Percentiles rank a stretch among this genome's conserved stretches.
These are phyloP conservation scores for Trichophyton rubrum DNA, from an alignment of 2,329 filamentous ascomycete species.

Conservation along the genomic window DNA sequence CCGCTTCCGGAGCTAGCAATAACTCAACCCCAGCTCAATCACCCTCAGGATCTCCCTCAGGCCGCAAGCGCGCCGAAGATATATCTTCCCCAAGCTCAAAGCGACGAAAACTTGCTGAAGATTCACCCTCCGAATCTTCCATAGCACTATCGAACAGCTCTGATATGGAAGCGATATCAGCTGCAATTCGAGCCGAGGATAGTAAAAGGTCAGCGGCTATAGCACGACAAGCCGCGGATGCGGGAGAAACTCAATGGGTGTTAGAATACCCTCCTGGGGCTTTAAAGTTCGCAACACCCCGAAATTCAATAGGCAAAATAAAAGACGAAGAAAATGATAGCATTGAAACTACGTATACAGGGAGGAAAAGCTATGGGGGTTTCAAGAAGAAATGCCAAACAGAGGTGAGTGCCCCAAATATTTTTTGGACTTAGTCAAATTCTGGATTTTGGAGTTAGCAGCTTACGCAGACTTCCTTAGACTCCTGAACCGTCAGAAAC, in stretches of 20 bases:
- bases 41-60: constrained; percentile 11
- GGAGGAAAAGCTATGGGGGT: constrained; percentile 28
- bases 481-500: not conserved
- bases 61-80: constrained; percentile 38
- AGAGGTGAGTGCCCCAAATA: not conserved
- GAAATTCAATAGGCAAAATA: not conserved
- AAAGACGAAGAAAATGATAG: constrained; percentile 13
- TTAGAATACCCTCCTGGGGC: constrained; percentile 23
- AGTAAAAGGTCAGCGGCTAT: constrained; percentile 30
- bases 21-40: constrained; percentile 32
- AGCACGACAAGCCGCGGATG: constrained; percentile 30
- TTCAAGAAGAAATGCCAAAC: constrained; percentile 24
- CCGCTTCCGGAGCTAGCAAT: constrained; percentile 40
- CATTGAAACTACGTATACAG: constrained; percentile 20
- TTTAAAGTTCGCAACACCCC: constrained; percentile 6
- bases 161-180: constrained; percentile 30
- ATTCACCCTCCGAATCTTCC: constrained; percentile 5
- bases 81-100: constrained; percentile 23
- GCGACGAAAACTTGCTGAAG: constrained; percentile 23
- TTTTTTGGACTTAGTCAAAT: not conserved
- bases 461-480: not conserved
- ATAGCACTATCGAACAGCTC: constrained; percentile 15
- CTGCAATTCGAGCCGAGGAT: constrained; percentile 31
- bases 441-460: not conserved
- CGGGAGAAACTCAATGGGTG: constrained; percentile 35